Conservation (phyloP, 345 rosid species). For the Anastatica hierochuntica region DNA sequence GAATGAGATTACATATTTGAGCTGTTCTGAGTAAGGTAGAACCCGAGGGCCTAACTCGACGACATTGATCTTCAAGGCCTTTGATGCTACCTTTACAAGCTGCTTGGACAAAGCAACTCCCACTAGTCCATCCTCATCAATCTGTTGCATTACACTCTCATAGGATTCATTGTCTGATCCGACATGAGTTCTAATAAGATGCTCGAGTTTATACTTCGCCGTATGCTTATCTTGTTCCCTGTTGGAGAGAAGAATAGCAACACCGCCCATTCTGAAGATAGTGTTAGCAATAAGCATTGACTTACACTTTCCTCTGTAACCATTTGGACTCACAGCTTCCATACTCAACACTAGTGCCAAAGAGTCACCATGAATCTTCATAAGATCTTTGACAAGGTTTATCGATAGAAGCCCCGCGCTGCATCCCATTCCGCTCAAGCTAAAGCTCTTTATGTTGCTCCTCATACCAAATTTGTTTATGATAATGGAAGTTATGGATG, state of each 20-base stretch:
- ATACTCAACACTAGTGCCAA: conserved; percentile 45
- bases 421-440: conserved; percentile 57
- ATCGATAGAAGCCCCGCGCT: conserved; percentile 48
- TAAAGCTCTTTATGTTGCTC: conserved; percentile 43
- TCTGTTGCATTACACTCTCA: conserved; percentile 34
- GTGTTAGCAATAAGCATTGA: conserved; percentile 51
- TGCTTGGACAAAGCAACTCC: conserved; percentile 48
- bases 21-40: conserved; percentile 46
- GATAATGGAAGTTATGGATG: conserved; percentile 47
- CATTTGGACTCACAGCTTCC: conserved; percentile 45
- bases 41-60: conserved; percentile 42
- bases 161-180: conserved; percentile 43
- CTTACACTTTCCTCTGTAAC: conserved; percentile 34
- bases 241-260: conserved; percentile 46
- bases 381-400: conserved; percentile 41
- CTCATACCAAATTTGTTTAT: conserved; percentile 41
- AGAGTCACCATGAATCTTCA: conserved; percentile 39
- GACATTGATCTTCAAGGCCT: conserved; percentile 39
- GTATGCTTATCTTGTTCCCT: conserved; percentile 29
- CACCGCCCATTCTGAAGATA: conserved; percentile 56
- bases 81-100: conserved; percentile 38
- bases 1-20: conserved; percentile 29
- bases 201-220: conserved; percentile 48
- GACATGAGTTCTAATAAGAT: conserved; percentile 46
- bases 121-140: conserved; percentile 34